phyloP scores from a whole-genome alignment of 345 rosid genomes.

The Salix udensis region DNA sequence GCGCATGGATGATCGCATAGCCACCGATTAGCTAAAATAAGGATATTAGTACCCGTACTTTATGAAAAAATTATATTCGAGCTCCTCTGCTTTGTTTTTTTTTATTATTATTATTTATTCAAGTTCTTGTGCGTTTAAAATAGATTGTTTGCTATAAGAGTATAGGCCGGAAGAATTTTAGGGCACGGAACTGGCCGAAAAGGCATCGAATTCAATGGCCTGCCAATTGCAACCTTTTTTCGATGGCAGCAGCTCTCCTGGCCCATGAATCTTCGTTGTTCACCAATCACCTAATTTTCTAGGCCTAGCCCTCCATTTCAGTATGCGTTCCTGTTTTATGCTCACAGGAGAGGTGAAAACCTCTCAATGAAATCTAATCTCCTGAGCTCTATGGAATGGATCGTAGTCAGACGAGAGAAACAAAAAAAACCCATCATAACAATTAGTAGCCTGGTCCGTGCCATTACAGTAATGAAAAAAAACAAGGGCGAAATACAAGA shows the following conservation, averaged over 20 bases:
- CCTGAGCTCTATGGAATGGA: background rate
- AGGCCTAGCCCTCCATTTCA: background rate
- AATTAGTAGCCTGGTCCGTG: background rate
- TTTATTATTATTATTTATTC: too few species aligned
- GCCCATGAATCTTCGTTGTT: background rate
- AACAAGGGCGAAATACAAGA: background rate
- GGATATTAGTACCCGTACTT: background rate
- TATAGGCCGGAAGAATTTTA: too few species aligned
- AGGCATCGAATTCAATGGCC: background rate
- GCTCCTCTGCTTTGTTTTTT: too few species aligned
- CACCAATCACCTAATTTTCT: background rate
- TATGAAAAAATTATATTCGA: background rate
- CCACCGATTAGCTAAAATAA: background rate
- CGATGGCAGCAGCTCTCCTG: background rate
- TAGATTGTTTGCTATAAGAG: too few species aligned
- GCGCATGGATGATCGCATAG: background rate
- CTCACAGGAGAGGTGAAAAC: background rate
- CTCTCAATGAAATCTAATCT: background rate
- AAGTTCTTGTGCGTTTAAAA: background rate
- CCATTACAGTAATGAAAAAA: background rate
- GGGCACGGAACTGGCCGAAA: background rate
- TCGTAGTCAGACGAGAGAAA: background rate
- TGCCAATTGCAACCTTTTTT: background rate
- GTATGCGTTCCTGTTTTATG: background rate
- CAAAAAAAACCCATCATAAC: background rate